A percentile compares a stretch with the other conserved stretches of the same genome.
These are phyloP conservation scores for Perkinsela sp. DNA, from an alignment of 208 protist genomes.

Conservation along the genomic window DNA sequence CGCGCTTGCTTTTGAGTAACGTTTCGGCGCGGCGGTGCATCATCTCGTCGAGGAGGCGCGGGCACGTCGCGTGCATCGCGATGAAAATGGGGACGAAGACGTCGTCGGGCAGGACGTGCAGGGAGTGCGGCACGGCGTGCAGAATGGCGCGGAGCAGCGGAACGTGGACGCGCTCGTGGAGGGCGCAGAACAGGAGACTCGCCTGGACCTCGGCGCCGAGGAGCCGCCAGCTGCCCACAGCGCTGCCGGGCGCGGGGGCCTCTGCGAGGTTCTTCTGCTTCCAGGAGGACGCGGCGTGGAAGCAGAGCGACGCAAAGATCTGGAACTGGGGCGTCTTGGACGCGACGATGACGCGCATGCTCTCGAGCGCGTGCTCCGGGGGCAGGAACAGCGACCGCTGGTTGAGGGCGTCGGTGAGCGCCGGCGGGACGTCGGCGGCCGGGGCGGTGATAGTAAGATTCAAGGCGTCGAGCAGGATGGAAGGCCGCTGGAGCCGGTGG, in stretches of 20 bases:
- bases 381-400: neutral
- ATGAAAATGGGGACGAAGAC: neutral
- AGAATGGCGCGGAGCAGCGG: neutral
- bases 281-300: neutral
- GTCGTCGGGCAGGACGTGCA: neutral
- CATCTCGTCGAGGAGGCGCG: neutral
- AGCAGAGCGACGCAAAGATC: neutral
- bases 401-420: neutral
- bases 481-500: neutral
- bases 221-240: neutral
- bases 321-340: neutral
- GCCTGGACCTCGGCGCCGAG: neutral
- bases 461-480: neutral
- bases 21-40: neutral
- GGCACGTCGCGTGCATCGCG: neutral
- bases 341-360: neutral
- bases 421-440: neutral
- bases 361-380: neutral
- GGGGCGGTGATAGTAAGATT: neutral
- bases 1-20: neutral
- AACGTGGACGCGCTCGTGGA: neutral
- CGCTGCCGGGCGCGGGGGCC: neutral
- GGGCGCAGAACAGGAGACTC: neutral
- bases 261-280: neutral
- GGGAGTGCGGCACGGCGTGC: neutral